Percentiles rank a stretch among this genome's conserved stretches.
Evolutionary conservation across 2,329 filamentous ascomycete species (phyloP).

Genomic region (Magnaporthiopsis incrustans): DNA sequence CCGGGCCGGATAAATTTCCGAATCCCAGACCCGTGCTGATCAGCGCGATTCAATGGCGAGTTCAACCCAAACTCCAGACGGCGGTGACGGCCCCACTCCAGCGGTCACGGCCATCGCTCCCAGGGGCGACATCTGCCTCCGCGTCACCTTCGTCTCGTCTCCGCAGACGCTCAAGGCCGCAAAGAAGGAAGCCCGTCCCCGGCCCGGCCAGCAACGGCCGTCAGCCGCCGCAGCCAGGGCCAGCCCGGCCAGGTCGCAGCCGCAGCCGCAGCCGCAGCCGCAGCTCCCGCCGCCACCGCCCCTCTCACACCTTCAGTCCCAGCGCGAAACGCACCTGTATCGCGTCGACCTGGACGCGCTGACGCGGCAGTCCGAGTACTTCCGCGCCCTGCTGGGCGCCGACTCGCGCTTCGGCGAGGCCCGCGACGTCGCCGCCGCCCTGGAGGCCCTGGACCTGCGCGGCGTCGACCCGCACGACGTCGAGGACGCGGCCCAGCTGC

Average conservation of each 20-base stretch:
- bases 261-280: conserved; percentile 1
- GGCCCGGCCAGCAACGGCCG: conserved; percentile 12
- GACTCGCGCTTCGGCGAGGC: conserved; percentile 53
- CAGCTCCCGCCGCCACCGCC: too few species aligned
- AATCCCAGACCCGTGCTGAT: too few species aligned
- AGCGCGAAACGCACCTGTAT: conserved; percentile 39
- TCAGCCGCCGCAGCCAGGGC: neutral
- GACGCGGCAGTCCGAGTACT: conserved; percentile 59
- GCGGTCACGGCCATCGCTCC: conserved; percentile 42
- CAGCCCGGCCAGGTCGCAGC: neutral
- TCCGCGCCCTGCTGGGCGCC: conserved; percentile 57
- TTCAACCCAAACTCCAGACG: conserved; percentile 3
- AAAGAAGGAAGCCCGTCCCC: conserved; percentile 29
- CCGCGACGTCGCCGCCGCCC: conserved; percentile 40
- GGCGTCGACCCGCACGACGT: conserved; percentile 41
- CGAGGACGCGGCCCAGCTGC: conserved; percentile 37
- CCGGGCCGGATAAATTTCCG: too few species aligned
- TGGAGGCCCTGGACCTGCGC: conserved; percentile 39
- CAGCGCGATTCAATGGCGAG: neutral
- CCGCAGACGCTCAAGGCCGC: conserved; percentile 38
- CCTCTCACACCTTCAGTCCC: conserved; percentile 17
- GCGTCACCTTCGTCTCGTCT: conserved; percentile 57
- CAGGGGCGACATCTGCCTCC: conserved; percentile 57
- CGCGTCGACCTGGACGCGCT: conserved; percentile 51
- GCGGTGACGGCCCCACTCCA: conserved; percentile 9